phyloP scores from a whole-genome alignment of 108 stramenopile genomes.

The Cyclotella baltica region DNA sequence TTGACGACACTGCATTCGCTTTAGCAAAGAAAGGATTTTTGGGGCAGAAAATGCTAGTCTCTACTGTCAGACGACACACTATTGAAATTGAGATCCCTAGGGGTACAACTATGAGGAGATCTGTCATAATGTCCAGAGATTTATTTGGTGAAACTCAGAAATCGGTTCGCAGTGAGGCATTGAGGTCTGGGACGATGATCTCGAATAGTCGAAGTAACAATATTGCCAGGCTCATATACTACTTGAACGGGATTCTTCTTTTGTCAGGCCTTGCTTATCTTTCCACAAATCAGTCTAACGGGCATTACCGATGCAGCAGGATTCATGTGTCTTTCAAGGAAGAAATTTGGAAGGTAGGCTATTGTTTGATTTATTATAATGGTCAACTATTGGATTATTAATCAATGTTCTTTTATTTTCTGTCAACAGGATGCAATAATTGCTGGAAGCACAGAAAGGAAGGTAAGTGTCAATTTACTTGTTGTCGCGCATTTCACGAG shows the following conservation, averaged over 20 bases:
- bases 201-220: conserved; percentile 25
- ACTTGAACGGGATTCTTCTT: conserved; percentile 25
- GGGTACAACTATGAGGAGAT: background rate
- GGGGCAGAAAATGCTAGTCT: conserved; percentile 20
- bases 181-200: conserved; percentile 3
- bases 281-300: too few species aligned
- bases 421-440: too few species aligned
- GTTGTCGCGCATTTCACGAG: too few species aligned
- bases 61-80: conserved; percentile 21
- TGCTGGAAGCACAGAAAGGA: background rate
- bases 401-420: too few species aligned
- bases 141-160: background rate
- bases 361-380: too few species aligned
- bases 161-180: background rate
- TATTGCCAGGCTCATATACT: conserved; percentile 19
- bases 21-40: conserved; percentile 38
- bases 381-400: too few species aligned
- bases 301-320: too few species aligned
- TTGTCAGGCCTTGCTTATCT: too few species aligned
- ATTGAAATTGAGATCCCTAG: conserved; percentile 1
- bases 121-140: background rate
- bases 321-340: too few species aligned
- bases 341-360: too few species aligned
- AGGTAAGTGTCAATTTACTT: too few species aligned
- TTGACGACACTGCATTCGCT: conserved; percentile 38